Base-by-base conservation (phyloP, 345 rosid species). In the Orychophragmus violaceus region DNA sequence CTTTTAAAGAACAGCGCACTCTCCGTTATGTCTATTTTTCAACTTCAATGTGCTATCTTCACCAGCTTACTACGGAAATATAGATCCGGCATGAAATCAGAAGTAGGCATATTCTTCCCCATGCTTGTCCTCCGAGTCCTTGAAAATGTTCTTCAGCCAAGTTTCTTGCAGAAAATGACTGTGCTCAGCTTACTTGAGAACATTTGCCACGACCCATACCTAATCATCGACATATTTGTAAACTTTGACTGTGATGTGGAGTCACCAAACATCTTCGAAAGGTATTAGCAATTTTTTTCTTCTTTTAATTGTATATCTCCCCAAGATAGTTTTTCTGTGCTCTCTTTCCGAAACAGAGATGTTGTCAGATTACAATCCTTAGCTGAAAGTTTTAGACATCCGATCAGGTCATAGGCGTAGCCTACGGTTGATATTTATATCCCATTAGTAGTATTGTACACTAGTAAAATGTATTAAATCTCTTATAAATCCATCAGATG, bases 181-280 rank as follows among this genome's bases (percentile, higher is more conserved):
- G 94, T 93, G 67, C 88, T 90, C 68, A 87, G 79, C 74, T 75
- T 89, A 70, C 74, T 93, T 82, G 97, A 90, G 69, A 88, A 83
- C 79, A 84, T 88, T 46, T 82, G 82, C 42, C 84, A 79, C 64
- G 98, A 93, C 76, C 75, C 98, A 2, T 88, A 83, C 79, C 76
- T 86, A 61, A 79, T 90, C 60, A 69, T 93, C 77, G 98, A 93
- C 82, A 75, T 90, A 74, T 93, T 93, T 74, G 97, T 93, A 61
- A 93, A 93, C 71, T 93, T 90, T 74, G 97, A 93, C 75, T 90
- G 98, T 63, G 96, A 93, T 72, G 85, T 90, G 80, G 98, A 93
- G 72, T 75, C 97, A 51, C 91, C 98, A 12, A 93, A 93, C 77
- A 85, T 90, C 79, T 93, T 86, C 60, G 98, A 93, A 81, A 90